phyloP scores from a whole-genome alignment of 2,329 filamentous ascomycete genomes.

The Aureobasidium sp. region DNA sequence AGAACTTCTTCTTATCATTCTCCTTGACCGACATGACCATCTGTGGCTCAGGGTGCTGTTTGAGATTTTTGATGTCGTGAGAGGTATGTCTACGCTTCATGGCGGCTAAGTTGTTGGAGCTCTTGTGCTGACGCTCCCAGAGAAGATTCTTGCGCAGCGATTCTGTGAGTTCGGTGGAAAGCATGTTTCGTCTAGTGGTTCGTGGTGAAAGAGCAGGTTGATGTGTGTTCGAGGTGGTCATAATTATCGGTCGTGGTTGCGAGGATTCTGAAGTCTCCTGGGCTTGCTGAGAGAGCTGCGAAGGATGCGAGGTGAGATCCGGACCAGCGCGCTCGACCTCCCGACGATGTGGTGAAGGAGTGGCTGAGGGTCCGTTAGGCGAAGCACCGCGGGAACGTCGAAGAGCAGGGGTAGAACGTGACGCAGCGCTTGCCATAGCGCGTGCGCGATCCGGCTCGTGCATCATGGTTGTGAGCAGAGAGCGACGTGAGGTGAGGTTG shows the following conservation, averaged over 20 bases:
- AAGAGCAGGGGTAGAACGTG: constrained; percentile 48
- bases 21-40: constrained; percentile 36
- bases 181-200: constrained; percentile 90
- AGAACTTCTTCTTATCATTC: constrained; percentile 50
- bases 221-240: constrained; percentile 60
- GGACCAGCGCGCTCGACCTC: constrained; percentile 17
- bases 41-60: constrained; percentile 66
- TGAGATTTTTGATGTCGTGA: constrained; percentile 81
- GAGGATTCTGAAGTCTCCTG: constrained; percentile 27
- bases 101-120: constrained; percentile 78
- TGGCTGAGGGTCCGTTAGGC: constrained; percentile 62
- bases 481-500: constrained; percentile 77
- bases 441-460: constrained; percentile 68
- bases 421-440: constrained; percentile 61
- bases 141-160: constrained; percentile 85
- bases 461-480: constrained; percentile 83
- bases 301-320: background rate
- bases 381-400: constrained; percentile 57
- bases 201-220: constrained; percentile 69
- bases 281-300: constrained; percentile 7
- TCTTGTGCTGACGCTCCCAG: constrained; percentile 94
- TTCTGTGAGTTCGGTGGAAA: constrained; percentile 88
- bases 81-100: constrained; percentile 86
- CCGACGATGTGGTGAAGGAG: constrained; percentile 44
- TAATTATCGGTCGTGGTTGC: constrained; percentile 73